Evolutionary conservation across 2,329 filamentous ascomycete genomes (phyloP), one percentile per base, ranked within the genome.

Genomic region (Aspergillus awamori): DNA sequence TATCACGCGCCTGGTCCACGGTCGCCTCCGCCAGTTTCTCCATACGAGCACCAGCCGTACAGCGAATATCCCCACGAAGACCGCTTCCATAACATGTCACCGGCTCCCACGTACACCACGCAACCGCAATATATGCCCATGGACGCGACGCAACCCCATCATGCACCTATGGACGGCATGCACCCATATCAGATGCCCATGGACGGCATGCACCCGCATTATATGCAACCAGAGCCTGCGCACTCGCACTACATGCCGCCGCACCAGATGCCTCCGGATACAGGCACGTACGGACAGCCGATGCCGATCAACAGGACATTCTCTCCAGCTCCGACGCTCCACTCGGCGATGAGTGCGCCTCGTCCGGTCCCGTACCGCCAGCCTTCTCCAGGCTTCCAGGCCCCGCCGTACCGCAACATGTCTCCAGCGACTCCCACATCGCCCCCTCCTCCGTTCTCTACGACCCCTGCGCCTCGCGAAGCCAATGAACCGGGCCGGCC

Each of bases 381-480:
- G 39, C 67, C 62, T 7, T 69, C 67, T 22, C 66, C 66, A 3
- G 67, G 58, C 59, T 53, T 65, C 53, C 60, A 63, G 10, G 55
- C 61, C 3, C 60, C 62, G 10, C 54, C 59, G 22, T 65, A 66
- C 36, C 48, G 61, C 36, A 51, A 66, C 51, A 62, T 70, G 68
- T 61, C 71, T 63, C 64, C 72, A 6, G 58, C 63, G 47, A 54
- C 66, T 38, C 63, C 71, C 47, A 62, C 68, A 17, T 71, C 73
- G 2, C 70, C 73, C 4, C 72, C 73, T n/a, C 73, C 73, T n/a
- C 65, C 71, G 13, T 74, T 73, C 60, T 64, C 67, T 6, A 58
- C 69, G 11, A 64, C 58, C 39, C 64, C 61, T 39, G 63, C 51
- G 39, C 47, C 62, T 57, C 39, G 60, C 15, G 60, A 69, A 49